Percentiles rank a stretch among this genome's conserved stretches.
Conservation (phyloP, 257 asterid species). For the Nicotiana attenuata region DNA sequence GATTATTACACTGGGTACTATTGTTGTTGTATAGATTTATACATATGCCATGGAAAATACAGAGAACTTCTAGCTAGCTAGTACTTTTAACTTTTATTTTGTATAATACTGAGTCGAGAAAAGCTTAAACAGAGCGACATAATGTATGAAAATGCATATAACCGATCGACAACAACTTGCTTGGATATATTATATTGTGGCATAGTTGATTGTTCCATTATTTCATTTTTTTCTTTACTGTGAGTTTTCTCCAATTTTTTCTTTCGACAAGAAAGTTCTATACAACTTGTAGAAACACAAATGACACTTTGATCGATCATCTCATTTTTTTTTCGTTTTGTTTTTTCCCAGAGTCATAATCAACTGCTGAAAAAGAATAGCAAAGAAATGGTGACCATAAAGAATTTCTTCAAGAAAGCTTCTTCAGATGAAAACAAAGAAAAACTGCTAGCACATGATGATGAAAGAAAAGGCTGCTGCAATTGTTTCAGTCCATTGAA, state of each 20-base stretch:
- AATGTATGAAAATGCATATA: background rate
- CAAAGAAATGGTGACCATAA: background rate
- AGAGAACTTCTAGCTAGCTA: too few species aligned
- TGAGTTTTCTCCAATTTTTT: too few species aligned
- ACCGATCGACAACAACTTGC: background rate
- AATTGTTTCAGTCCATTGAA: background rate
- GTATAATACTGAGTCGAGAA: too few species aligned
- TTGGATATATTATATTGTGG: background rate
- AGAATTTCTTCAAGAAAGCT: constrained; percentile 8
- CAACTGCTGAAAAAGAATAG: background rate
- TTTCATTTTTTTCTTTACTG: too few species aligned
- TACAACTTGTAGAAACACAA: background rate
- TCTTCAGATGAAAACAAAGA: constrained; percentile 20
- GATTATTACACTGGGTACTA: too few species aligned
- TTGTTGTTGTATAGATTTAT: too few species aligned
- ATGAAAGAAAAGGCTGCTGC: constrained; percentile 11
- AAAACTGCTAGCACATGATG: constrained; percentile 20
- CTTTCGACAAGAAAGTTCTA: too few species aligned
- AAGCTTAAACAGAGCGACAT: background rate
- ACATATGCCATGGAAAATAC: too few species aligned
- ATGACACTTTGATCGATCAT: background rate
- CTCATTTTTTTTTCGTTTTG: accelerated
- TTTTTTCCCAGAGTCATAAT: background rate
- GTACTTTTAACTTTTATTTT: too few species aligned
- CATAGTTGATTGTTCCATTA: too few species aligned